Percentiles rank a stretch among this genome's conserved stretches.
phyloP scores from a whole-genome alignment of 495 filamentous ascomycete genomes.

The Penicillium atrosanguineum region DNA sequence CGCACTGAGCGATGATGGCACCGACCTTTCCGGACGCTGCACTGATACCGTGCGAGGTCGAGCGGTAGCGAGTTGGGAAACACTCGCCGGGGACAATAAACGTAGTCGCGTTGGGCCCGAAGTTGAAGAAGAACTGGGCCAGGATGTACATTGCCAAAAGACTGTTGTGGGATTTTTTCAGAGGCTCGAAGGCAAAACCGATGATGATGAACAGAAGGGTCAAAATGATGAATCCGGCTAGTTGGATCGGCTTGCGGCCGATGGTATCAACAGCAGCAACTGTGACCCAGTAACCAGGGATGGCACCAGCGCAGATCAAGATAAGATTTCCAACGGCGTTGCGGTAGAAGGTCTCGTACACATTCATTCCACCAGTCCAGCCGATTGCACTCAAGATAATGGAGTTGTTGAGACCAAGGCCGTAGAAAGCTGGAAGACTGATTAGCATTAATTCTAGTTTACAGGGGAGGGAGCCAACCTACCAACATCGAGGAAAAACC shows the following conservation, averaged over 20 bases:
- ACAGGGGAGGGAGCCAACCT: constrained; percentile 6
- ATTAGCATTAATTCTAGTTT: constrained; percentile 13
- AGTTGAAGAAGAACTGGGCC: constrained; percentile 89
- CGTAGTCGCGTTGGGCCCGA: constrained; percentile 80
- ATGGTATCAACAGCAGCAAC: constrained; percentile 67
- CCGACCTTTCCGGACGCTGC: constrained; percentile 82
- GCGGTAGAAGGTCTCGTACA: constrained; percentile 65
- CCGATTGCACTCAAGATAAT: constrained; percentile 66
- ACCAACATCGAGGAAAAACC: constrained; percentile 72
- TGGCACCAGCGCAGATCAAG: constrained; percentile 69
- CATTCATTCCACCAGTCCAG: constrained; percentile 53
- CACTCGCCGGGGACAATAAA: constrained; percentile 89
- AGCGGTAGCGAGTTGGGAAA: constrained; percentile 85
- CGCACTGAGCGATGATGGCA: constrained; percentile 56
- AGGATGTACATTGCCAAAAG: constrained; percentile 76
- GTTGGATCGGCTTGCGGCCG: constrained; percentile 78
- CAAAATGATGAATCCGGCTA: constrained; percentile 70
- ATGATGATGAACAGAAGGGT: constrained; percentile 75
- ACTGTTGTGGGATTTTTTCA: constrained; percentile 42
- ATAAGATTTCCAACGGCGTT: constrained; percentile 73
- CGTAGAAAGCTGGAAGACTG: constrained; percentile 64
- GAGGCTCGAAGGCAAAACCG: constrained; percentile 60
- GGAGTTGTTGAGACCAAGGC: constrained; percentile 73
- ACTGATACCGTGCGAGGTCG: constrained; percentile 80
- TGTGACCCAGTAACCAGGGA: constrained; percentile 76